A percentile compares a stretch with the other conserved stretches of the same genome.
Conservation (phyloP, 495 filamentous ascomycete genomes). For the Sordaria brevicollis region DNA sequence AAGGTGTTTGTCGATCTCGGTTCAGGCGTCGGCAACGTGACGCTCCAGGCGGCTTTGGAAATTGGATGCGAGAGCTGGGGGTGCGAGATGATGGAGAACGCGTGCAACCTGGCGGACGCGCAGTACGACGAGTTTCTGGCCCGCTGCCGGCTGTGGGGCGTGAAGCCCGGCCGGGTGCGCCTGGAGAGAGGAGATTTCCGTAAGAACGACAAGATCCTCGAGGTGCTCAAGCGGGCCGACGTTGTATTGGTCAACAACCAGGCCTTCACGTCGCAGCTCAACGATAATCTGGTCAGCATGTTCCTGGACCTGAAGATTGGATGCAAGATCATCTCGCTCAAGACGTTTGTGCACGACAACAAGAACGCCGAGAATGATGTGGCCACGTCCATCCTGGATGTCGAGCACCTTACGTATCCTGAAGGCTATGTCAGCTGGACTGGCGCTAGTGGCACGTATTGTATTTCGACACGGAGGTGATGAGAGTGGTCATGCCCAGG, state of each 20-base stretch:
- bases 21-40: conserved; percentile 91
- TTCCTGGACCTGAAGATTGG: conserved; percentile 94
- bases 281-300: conserved; percentile 75
- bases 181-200: conserved; percentile 82
- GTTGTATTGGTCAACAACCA: conserved; percentile 96
- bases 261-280: conserved; percentile 78
- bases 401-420: conserved; percentile 67
- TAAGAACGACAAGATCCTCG: conserved; percentile 56
- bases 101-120: conserved; percentile 70
- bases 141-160: conserved; percentile 82
- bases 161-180: conserved; percentile 64
- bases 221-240: conserved; percentile 70
- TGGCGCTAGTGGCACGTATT: conserved; percentile 70
- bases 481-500: not conserved
- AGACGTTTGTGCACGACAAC: conserved; percentile 36
- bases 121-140: conserved; percentile 80
- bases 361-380: conserved; percentile 46
- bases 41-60: conserved; percentile 87
- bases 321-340: conserved; percentile 60
- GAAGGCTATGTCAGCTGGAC: conserved; percentile 88
- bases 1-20: conserved; percentile 91
- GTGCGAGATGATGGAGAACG: conserved; percentile 88
- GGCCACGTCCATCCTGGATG: conserved; percentile 62
- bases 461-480: conserved; percentile 74
- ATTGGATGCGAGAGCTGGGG: conserved; percentile 92